Percentiles rank a stretch among this genome's conserved stretches.
phyloP scores from a whole-genome alignment of 2,329 filamentous ascomycete species.

The Fusarium sacchari region DNA sequence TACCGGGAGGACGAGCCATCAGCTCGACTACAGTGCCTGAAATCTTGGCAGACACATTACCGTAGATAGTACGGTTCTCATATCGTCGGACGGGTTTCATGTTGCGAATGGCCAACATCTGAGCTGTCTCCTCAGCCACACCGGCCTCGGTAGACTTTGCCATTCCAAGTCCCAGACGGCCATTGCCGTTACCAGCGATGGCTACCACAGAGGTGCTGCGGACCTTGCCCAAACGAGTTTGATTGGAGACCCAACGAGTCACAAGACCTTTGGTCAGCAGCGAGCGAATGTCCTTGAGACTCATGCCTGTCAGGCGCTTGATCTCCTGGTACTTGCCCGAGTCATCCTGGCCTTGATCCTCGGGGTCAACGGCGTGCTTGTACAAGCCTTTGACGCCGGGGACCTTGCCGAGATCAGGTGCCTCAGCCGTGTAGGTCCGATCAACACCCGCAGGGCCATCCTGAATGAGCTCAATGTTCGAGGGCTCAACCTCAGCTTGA shows the following conservation, averaged over 20 bases:
- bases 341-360: constrained; percentile 62
- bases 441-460: constrained; percentile 50
- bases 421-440: constrained; percentile 55
- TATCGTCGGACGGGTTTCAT: constrained; percentile 94
- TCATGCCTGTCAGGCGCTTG: constrained; percentile 66
- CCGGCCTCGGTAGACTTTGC: constrained; percentile 83
- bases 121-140: constrained; percentile 76
- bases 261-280: constrained; percentile 80
- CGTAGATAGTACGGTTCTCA: constrained; percentile 91
- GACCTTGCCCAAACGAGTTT: constrained; percentile 96
- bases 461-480: constrained; percentile 51
- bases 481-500: constrained; percentile 46
- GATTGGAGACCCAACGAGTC: constrained; percentile 80
- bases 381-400: constrained; percentile 63
- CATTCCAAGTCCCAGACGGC: constrained; percentile 87
- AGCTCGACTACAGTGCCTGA: constrained; percentile 88
- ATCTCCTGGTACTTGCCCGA: constrained; percentile 61
- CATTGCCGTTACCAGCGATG: constrained; percentile 87
- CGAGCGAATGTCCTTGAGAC: constrained; percentile 59
- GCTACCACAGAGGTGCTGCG: constrained; percentile 77
- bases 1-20: constrained; percentile 87
- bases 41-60: constrained; percentile 83
- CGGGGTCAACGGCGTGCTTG: constrained; percentile 59
- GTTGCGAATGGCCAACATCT: constrained; percentile 85
- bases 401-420: constrained; percentile 62